Conservation (phyloP, 2,329 filamentous ascomycete species). For the Colletotrichum lupini region DNA sequence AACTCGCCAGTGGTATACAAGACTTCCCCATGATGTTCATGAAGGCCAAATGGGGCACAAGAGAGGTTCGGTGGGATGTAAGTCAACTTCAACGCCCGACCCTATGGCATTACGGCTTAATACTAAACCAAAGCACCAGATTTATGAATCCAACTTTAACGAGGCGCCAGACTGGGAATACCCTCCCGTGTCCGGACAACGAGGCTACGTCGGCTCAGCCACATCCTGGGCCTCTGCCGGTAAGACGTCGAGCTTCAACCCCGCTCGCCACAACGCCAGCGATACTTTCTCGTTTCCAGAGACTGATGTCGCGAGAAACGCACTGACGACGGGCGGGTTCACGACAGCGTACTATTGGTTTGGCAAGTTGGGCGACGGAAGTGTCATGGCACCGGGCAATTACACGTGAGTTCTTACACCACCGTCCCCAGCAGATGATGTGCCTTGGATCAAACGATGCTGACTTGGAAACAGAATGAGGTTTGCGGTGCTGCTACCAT, state of each 20-base stretch:
- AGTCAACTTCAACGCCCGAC: background rate
- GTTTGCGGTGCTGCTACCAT: slow-evolving; percentile 19
- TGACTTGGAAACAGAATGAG: slow-evolving; percentile 6
- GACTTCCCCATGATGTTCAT: slow-evolving; percentile 37
- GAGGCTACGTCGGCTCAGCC: slow-evolving; percentile 55
- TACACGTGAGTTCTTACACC: slow-evolving; percentile 46
- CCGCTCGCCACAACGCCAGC: slow-evolving; percentile 47
- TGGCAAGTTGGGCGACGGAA: slow-evolving; percentile 53
- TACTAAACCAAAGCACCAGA: slow-evolving; percentile 32
- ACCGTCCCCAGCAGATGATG: background rate
- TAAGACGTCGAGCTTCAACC: slow-evolving; percentile 45
- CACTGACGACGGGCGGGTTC: slow-evolving; percentile 45
- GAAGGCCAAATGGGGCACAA: slow-evolving; percentile 38
- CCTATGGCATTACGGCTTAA: background rate
- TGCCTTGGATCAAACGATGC: background rate
- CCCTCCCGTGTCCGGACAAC: slow-evolving; percentile 50
- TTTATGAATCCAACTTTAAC: slow-evolving; percentile 51
- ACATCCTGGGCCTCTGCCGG: slow-evolving; percentile 43
- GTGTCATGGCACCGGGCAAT: slow-evolving; percentile 50
- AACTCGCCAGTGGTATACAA: slow-evolving; percentile 19
- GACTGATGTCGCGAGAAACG: slow-evolving; percentile 40
- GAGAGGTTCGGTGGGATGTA: slow-evolving; percentile 40
- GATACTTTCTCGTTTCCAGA: slow-evolving; percentile 51
- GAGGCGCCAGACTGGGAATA: slow-evolving; percentile 55
- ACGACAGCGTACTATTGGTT: slow-evolving; percentile 52